A percentile compares a stretch with the other conserved stretches of the same genome.
phyloP scores from a whole-genome alignment of 768 basidiomycete genomes.

The Psilocybe sp. region DNA sequence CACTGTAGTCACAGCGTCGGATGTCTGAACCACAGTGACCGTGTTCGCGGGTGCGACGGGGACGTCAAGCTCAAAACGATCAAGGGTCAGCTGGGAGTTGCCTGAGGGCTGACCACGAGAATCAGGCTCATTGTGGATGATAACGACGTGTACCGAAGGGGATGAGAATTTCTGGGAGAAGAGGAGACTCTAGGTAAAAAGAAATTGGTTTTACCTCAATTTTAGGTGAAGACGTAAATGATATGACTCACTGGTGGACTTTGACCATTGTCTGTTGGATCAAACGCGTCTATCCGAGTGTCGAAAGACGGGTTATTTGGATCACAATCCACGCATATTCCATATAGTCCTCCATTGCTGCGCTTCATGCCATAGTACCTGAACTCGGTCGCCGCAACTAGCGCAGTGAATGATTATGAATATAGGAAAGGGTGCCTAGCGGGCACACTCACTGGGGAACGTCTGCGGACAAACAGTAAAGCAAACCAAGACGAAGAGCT shows the following conservation, averaged over 20 bases:
- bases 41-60: not conserved
- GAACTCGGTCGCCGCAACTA: conserved; percentile 22
- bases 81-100: conserved; percentile 28
- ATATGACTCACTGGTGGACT: conserved; percentile 22
- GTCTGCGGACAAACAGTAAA: not conserved
- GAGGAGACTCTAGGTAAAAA: not conserved
- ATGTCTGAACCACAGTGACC: too few relatives aligned
- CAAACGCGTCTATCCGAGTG: conserved; percentile 20
- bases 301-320: conserved; percentile 17
- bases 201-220: too few relatives aligned
- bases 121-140: conserved; percentile 24
- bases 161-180: not conserved
- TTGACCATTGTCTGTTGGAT: conserved; percentile 20
- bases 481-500: too few relatives aligned
- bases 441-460: not conserved
- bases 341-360: conserved; percentile 21
- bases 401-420: not conserved
- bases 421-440: not conserved
- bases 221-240: not conserved
- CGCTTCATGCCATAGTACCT: conserved; percentile 25
- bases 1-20: too few relatives aligned
- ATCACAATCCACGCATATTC: conserved; percentile 27
- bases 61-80: conserved; percentile 22
- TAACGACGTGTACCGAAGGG: conserved; percentile 23
- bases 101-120: conserved; percentile 14